Base-by-base conservation (phyloP, 192 early-diverging fungal genomes). In the Neocallimastix lanati region DNA sequence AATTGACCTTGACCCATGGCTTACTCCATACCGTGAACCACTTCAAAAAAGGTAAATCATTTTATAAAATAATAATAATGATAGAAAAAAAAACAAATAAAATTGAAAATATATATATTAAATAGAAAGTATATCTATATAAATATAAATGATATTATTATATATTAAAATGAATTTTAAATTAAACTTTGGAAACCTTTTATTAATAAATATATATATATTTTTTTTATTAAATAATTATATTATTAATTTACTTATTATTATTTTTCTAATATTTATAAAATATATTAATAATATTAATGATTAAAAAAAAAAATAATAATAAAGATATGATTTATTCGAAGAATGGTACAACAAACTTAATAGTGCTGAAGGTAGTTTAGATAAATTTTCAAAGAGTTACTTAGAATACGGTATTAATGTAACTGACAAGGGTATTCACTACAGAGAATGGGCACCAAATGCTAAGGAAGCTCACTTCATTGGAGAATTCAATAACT, bases 371-470 rank as follows among this genome's bases (percentile, higher is more conserved):
- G 92, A 93, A 82, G 93, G 93, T 76, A 93, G 96, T 33, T 92
- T 93, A 78, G 95, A 96, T 80, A 86, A 86, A 76, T 98, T 95
- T 83, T 89, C 94, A 27, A 89, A 91, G 27, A 92, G 92, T 28
- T 95, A 93, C 81, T 92, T 96, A 80, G 79, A 82, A 29, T 92
- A 92, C 82, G 97, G 97, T 1, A 93, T 98, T 81, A 90, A 92
- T 80, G 86, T 93, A 28, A 84, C 84, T n/a, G 82, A 84, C 12
- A 77, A 82, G 7, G 88, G 86, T 28, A 92, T 96, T 77, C 80
- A 87, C 9, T 98, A 97, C 85, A 87, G 94, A n/a, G 97, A 98
- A 85, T 98, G 96, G 96, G 96, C 96, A 37, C 97, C 97, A 12
- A 91, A 91, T 76, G 96, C 92, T 13, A 82, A 79, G 21, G 83